phyloP scores from a whole-genome alignment of 2,329 filamentous ascomycete genomes.

The Neopestalotiopsis sp. region DNA sequence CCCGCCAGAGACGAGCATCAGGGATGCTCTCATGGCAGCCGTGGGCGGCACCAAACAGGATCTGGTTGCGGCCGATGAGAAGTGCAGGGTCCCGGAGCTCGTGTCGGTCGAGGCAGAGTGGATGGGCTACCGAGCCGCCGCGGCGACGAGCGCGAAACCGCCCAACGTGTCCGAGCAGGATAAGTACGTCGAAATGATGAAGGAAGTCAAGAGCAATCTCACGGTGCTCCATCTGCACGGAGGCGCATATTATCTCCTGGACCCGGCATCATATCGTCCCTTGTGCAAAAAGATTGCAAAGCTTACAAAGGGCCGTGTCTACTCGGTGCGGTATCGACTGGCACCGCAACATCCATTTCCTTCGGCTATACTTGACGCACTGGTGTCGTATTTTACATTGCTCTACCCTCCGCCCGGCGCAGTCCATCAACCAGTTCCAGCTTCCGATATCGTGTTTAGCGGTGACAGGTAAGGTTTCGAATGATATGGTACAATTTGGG shows the following conservation, averaged over 20 bases:
- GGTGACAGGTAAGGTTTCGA: slow-evolving; percentile 64
- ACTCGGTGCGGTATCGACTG: slow-evolving; percentile 76
- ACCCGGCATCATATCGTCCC: slow-evolving; percentile 69
- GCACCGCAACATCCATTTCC: slow-evolving; percentile 79
- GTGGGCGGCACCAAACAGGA: slow-evolving; percentile 58
- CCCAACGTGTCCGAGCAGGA: slow-evolving; percentile 65
- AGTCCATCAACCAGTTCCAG: slow-evolving; percentile 67
- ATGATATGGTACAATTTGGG: neutral
- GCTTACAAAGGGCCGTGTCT: slow-evolving; percentile 69
- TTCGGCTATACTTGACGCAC: slow-evolving; percentile 72
- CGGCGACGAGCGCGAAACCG: slow-evolving; percentile 51
- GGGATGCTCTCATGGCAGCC: slow-evolving; percentile 61
- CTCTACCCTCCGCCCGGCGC: slow-evolving; percentile 73
- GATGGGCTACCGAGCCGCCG: slow-evolving; percentile 71
- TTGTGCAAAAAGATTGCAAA: slow-evolving; percentile 67
- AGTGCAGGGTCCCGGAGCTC: slow-evolving; percentile 52
- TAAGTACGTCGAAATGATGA: slow-evolving; percentile 69
- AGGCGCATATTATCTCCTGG: slow-evolving; percentile 75
- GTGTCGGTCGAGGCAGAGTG: slow-evolving; percentile 72
- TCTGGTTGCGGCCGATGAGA: slow-evolving; percentile 34
- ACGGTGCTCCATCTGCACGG: slow-evolving; percentile 79
- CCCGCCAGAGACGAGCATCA: slow-evolving; percentile 60
- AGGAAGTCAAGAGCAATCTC: slow-evolving; percentile 64
- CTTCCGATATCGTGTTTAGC: slow-evolving; percentile 71
- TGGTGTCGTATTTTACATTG: slow-evolving; percentile 74